Evolutionary conservation across 768 basidiomycete genomes (phyloP).

Genomic region (Leccinum fibrillosum): DNA sequence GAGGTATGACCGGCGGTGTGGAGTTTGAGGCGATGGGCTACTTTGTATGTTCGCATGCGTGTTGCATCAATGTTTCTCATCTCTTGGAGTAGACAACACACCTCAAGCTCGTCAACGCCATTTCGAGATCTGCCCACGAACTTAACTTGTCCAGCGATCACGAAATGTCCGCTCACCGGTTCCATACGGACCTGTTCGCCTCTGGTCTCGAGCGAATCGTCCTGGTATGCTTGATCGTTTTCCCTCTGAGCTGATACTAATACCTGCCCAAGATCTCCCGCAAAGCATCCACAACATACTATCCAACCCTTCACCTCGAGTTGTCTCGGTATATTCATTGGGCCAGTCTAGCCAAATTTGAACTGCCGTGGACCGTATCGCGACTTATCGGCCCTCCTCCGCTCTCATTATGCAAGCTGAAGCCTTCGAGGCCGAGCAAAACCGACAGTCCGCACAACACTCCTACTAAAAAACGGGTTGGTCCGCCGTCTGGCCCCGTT

Average conservation of each 20-base stretch:
- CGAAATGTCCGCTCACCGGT: conserved; percentile 72
- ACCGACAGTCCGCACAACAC: conserved; percentile 17
- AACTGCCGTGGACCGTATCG: conserved; percentile 78
- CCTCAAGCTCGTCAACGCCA: conserved; percentile 79
- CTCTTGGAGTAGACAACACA: conserved; percentile 66
- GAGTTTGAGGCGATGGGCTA: conserved; percentile 98
- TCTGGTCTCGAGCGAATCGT: conserved; percentile 92
- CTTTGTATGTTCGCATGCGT: conserved; percentile 57
- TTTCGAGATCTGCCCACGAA: conserved; percentile 63
- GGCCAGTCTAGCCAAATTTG: conserved; percentile 62
- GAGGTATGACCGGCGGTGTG: conserved; percentile 98
- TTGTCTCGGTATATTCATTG: conserved; percentile 81
- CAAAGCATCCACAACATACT: conserved; percentile 93
- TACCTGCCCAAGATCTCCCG: conserved; percentile 68
- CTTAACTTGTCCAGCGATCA: conserved; percentile 65
- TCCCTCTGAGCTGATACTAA: background rate
- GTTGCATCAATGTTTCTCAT: conserved; percentile 9
- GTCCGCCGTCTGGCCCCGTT: conserved; percentile 14
- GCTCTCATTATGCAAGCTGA: conserved; percentile 47
- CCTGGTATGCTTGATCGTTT: conserved; percentile 51
- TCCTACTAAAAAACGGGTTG: conserved; percentile 24
- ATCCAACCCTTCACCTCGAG: conserved; percentile 92
- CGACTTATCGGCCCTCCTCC: conserved; percentile 82
- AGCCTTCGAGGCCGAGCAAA: conserved; percentile 12
- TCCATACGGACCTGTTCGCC: conserved; percentile 85